Evolutionary conservation across 352 stramenopile species (phyloP), one percentile per base, ranked within the genome.

Genomic region (Phytophthora hibernalis): DNA sequence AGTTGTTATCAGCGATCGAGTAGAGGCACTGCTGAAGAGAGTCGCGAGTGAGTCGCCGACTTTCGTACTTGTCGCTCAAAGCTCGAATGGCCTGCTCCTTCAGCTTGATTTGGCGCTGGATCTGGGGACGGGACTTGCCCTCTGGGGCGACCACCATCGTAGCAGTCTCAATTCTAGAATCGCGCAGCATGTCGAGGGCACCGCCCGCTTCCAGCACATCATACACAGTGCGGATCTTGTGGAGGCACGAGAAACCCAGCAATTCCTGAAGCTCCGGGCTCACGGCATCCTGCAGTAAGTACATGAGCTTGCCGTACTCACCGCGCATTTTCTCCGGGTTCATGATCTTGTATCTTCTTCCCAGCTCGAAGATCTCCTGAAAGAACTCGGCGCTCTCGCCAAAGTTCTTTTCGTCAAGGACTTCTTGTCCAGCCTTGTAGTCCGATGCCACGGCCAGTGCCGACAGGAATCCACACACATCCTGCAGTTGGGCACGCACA

Each of bases 301-400:
- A 98, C 75, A 98, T 96, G 55, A 99, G 87, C 82, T 98, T 98
- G 61, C 96, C 96, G 72, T 99, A 99, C 64, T 98, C 95, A 42
- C 91, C 92, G 21, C 96, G 87, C 95, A 99, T 98, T 73, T 98
- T 98, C 79, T 99, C 96, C 6, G 97, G 97, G 80, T 99, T 99
- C 94, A 98, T 98, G 65, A 99, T 98, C 81, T 99, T 99, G 81
- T 99, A 98, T 33, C 97, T 85, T 40, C 97, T 80, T 10, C 90
- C 95, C 16, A 99, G 79, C 75, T 99, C 97, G 65, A 99, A 98
- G 38, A 95, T 81, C 51, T 93, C 85, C 45, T 94, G 91, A 56
- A 97, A 98, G 26, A 98, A 96, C 18, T 78, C 74, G 48, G 89
- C 81, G 64, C 97, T 88, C 35, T 97, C 83, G 16, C 69, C 78